Evolutionary conservation across 371 early-diverging fungal species (phyloP), one percentile per base, ranked within the genome.

Genomic region (Dichotomocladium elegans): DNA sequence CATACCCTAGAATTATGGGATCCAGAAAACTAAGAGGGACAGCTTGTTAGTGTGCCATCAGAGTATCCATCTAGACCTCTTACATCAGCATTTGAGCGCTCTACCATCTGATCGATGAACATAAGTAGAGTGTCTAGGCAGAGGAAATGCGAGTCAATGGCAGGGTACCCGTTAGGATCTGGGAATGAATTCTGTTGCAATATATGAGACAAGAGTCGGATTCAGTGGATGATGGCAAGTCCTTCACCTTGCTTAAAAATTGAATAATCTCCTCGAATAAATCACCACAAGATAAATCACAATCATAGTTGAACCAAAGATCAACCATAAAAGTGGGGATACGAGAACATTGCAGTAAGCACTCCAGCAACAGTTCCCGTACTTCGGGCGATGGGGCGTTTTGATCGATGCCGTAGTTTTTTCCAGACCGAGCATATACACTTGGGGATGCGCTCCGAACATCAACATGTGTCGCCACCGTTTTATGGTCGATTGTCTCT

Each of bases 231-330:
- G 10, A 2, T 22, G 31, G 7, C 14, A 14, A n/a, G n/a, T 48
- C 14, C n/a, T 53, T 35, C 70, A 79, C 80, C 69, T 70, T 75
- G 54, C 80, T 80, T 53, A 80, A 70, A 41, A 93, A 92, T 47
- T 86, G 81, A 24, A 95, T 75, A 31, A 91, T 62, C 30, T 94
- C 93, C 57, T 95, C 94, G 72, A 88, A 94, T 29, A 96, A 65
- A 64, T 94, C 88, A 27, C 87, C 85, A 35, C 86, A 82, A 33
- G 85, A 77, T 54, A 88, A 50, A 55, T 93, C 87, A 46, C 94
- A 91, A 68, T 98, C 98, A 61, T 90, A 96, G 66, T 94, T 92
- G 48, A 92, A 86, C 89, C 94, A 98, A 25, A 98, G 76, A 51
- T 94, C 94, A 0, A 83, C 75, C 70, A 91, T 77, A 57, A 96